Evolutionary conservation across 495 filamentous ascomycete species (phyloP).

Genomic region (Hyaloscypha bicolor): DNA sequence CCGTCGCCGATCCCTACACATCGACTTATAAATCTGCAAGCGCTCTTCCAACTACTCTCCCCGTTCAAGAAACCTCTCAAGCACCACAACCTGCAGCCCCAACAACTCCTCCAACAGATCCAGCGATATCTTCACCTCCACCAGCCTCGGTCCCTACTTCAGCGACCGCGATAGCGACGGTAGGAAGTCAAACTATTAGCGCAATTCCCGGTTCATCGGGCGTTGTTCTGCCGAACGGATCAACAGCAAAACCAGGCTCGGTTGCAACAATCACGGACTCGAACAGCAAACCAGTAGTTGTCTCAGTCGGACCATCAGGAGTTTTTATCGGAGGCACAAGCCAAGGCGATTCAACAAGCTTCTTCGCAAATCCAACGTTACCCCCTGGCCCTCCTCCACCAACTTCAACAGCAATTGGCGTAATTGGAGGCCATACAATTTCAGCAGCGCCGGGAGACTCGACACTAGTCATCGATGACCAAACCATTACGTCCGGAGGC

Average conservation of each 20-base stretch:
- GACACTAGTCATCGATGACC: constrained; percentile 1
- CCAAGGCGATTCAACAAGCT: not conserved
- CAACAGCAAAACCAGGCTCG: constrained; percentile 9
- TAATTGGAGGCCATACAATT: constrained; percentile 6
- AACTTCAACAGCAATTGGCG: not conserved
- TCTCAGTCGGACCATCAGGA: constrained; percentile 21
- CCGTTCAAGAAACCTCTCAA: not conserved
- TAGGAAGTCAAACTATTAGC: constrained; percentile 14
- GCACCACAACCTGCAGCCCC: not conserved
- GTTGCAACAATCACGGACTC: constrained; percentile 11
- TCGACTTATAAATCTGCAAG: constrained; percentile 1
- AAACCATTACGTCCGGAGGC: constrained; percentile 13
- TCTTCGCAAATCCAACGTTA: not conserved
- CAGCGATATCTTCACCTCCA: not conserved
- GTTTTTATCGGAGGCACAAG: constrained; percentile 1
- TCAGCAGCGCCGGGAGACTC: constrained; percentile 22
- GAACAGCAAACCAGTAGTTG: not conserved
- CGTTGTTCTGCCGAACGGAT: constrained; percentile 14
- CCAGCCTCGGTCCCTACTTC: not conserved
- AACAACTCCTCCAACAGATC: not conserved
- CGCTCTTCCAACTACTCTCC: constrained; percentile 5
- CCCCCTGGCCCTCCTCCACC: not conserved
- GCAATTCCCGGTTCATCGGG: constrained; percentile 6
- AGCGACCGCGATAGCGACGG: constrained; percentile 2
- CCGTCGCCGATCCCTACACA: not conserved